Base-by-base conservation (phyloP, 1,139 yeast species). In the Candida gigantensis region DNA sequence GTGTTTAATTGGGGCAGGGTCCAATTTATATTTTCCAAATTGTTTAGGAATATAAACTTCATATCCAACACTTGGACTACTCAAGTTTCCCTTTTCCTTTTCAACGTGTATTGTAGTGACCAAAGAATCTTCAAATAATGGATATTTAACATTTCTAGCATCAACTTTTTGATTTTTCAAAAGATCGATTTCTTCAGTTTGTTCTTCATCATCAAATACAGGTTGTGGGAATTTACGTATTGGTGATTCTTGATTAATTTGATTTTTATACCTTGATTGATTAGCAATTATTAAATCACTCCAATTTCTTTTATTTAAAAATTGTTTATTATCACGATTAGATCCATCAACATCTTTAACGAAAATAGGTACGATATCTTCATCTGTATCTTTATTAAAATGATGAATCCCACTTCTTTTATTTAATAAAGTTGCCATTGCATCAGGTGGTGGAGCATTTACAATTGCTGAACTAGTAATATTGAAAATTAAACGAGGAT, bases 401-500 rank as follows among this genome's bases (percentile, higher is more conserved):
- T 74, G 81, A 58, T 89, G 97, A 26, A 79, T 65, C 38, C 74
- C 76, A 32, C 87, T 75, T 51, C 96, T 72, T 49, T 72, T 77
- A 58, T 82, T 75, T 36, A 77, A 60, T 47, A 89, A 68, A 8
- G 68, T 65, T 0, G 95, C 95, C 84, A 90, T 84, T 11, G 83
- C 81, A 55, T 80, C 78, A 1, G 97, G 96, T 2, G 97, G 97
- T 9, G 98, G 96, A 0, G 94, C 81, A 59, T 90, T 90, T 30
- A 84, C 81, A 42, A 90, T 88, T 3, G 97, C 97, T 8, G 95
- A 85, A 13, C 94, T 81, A 34, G 87, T 82, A 24, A 92, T 78
- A 56, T 90, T 92, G 57, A 87, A 76, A 57, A 92, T 81, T 44
- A 88, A 74, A 41, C 94, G 65, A 20, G 85, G 83, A 58, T 90